These are phyloP conservation scores for Microbotryum silenes-acaulis DNA, from an alignment of 1,284 basidiomycete genomes.

Conservation along the genomic window DNA sequence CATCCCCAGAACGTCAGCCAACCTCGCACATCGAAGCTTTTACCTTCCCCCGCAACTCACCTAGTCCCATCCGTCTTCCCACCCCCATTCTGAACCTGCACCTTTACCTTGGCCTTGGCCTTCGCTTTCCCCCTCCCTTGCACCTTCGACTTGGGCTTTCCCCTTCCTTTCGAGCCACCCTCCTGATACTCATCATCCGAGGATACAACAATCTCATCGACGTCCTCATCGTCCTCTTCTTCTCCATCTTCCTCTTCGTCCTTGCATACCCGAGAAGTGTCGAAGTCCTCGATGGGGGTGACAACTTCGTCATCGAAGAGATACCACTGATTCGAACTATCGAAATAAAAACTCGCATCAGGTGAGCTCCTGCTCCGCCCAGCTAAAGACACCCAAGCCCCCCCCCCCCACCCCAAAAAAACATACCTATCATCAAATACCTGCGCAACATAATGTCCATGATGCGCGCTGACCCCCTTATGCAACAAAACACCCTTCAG, in stretches of 20 bases:
- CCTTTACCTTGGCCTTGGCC: too few species aligned
- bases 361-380: constrained; percentile 13
- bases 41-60: too few species aligned
- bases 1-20: not conserved
- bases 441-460: constrained; percentile 86
- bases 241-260: constrained; percentile 31
- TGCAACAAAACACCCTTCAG: constrained; percentile 74
- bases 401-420: not conserved
- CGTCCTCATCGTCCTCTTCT: constrained; percentile 11
- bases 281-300: constrained; percentile 27
- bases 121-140: not conserved
- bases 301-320: constrained; percentile 72
- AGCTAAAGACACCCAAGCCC: not conserved
- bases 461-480: constrained; percentile 76
- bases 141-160: constrained; percentile 18
- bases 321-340: constrained; percentile 69
- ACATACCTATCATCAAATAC: constrained; percentile 66
- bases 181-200: constrained; percentile 24
- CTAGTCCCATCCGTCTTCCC: too few species aligned
- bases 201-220: not conserved
- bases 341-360: not conserved
- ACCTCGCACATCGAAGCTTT: too few species aligned
- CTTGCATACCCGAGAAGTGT: constrained; percentile 26
- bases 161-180: constrained; percentile 30
- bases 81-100: too few species aligned